Evolutionary conservation across 257 asterid species (phyloP).

Genomic region (Solanum lycopersicoides): DNA sequence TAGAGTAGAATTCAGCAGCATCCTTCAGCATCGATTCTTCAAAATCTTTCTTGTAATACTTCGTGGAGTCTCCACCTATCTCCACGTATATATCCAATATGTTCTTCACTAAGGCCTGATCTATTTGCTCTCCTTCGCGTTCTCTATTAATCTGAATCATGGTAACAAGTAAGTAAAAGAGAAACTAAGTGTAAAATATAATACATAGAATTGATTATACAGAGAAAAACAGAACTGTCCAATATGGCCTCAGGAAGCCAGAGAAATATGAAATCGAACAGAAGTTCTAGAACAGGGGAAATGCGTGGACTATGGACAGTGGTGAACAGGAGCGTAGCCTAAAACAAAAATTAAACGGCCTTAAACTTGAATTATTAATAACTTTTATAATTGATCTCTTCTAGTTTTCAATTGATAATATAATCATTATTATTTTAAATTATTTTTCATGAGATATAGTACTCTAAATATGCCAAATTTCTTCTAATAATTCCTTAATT

Average conservation of each 20-base stretch:
- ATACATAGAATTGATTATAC: not conserved
- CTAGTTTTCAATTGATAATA: no score
- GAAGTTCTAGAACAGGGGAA: not conserved
- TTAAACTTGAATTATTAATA: no score
- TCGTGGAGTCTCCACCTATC: slow-evolving; percentile 2
- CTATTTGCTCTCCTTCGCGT: slow-evolving; percentile 23
- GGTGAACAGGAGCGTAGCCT: no score
- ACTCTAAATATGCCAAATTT: no score
- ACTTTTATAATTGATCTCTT: no score
- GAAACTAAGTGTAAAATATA: not conserved
- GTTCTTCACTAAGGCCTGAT: slow-evolving; percentile 14
- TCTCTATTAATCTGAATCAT: slow-evolving; percentile 22
- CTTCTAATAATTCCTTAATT: no score
- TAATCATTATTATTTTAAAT: no score
- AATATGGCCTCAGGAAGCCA: not conserved
- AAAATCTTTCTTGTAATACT: slow-evolving; percentile 18
- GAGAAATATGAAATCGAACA: not conserved
- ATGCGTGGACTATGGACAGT: not conserved
- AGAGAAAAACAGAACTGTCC: not conserved
- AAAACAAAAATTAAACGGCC: no score
- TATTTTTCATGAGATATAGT: no score
- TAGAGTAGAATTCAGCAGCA: slow-evolving; percentile 22
- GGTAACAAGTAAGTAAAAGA: not conserved
- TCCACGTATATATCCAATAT: slow-evolving; percentile 22
- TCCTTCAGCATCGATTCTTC: slow-evolving; percentile 27